Percentiles rank a stretch among this genome's conserved stretches.
Conservation (phyloP, 2,329 filamentous ascomycete species). For the Cladosporium sp. region DNA sequence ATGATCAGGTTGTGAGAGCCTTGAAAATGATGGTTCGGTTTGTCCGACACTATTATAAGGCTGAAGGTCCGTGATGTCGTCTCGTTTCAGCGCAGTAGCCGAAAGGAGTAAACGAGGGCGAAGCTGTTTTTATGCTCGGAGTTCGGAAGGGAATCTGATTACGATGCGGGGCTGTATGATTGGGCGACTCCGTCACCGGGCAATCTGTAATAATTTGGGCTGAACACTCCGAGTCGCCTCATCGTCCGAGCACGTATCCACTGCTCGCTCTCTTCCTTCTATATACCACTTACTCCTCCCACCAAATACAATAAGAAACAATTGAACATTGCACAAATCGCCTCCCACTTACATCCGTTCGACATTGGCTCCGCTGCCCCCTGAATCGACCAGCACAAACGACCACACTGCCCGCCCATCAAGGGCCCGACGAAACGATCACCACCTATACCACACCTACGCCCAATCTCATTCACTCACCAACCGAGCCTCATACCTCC, state of each 20-base stretch:
- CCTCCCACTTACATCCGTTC: background rate
- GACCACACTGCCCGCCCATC: background rate
- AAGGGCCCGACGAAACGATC: background rate
- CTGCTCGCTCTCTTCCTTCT: background rate
- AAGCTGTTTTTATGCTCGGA: background rate
- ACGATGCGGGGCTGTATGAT: slow-evolving; percentile 6
- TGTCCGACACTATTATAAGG: background rate
- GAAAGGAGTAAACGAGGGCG: slow-evolving; percentile 5
- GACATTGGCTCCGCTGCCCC: background rate
- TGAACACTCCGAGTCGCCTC: slow-evolving; percentile 9
- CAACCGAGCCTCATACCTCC: background rate
- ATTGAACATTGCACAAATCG: background rate
- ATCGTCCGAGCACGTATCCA: background rate
- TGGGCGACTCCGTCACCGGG: slow-evolving; percentile 9
- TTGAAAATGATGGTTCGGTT: background rate
- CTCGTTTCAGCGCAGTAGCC: background rate
- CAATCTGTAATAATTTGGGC: slow-evolving; percentile 14
- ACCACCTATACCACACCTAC: background rate
- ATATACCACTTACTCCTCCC: background rate
- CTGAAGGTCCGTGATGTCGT: background rate
- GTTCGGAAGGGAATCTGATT: background rate
- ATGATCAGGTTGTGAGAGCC: background rate
- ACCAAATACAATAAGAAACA: background rate
- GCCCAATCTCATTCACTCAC: background rate
- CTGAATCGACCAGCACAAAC: background rate